Percentiles rank a stretch among this genome's conserved stretches.
phyloP scores from a whole-genome alignment of 345 rosid genomes.

The Mangifera indica region DNA sequence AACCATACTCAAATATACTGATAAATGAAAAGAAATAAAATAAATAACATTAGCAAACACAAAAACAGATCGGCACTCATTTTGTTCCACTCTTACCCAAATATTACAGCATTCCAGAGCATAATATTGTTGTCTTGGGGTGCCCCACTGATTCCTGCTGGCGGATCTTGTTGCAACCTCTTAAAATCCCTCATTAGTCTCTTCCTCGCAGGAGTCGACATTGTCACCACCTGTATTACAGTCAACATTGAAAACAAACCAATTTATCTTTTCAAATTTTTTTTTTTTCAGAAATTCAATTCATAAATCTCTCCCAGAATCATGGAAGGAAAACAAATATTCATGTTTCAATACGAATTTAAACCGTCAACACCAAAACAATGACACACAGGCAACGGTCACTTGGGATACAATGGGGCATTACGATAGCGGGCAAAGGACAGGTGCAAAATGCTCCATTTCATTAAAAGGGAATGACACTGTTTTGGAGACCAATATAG shows the following conservation, averaged over 20 bases:
- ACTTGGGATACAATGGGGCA: too few species aligned
- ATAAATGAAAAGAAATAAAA: conserved; percentile 1
- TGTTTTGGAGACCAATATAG: too few species aligned
- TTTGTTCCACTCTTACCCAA: conserved; percentile 31
- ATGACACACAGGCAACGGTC: too few species aligned
- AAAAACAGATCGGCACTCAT: too few species aligned
- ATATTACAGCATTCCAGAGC: conserved; percentile 65
- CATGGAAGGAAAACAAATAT: not conserved
- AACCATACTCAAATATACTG: conserved; percentile 13
- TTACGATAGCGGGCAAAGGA: too few species aligned
- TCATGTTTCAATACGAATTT: too few species aligned
- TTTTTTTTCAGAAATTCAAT: not conserved
- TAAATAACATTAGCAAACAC: not conserved
- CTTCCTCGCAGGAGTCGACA: conserved; percentile 60
- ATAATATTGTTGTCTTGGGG: conserved; percentile 58
- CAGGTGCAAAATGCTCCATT: too few species aligned
- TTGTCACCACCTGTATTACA: conserved; percentile 19
- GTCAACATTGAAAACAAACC: conserved; percentile 3
- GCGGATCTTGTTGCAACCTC: conserved; percentile 62
- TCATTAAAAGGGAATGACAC: too few species aligned
- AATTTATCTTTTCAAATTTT: not conserved
- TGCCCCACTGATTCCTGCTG: conserved; percentile 54
- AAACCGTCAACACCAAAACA: too few species aligned
- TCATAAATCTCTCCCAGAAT: not conserved
- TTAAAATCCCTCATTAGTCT: conserved; percentile 69